phyloP scores from a whole-genome alignment of 257 asterid genomes.

The Ligustrum vulgare region DNA sequence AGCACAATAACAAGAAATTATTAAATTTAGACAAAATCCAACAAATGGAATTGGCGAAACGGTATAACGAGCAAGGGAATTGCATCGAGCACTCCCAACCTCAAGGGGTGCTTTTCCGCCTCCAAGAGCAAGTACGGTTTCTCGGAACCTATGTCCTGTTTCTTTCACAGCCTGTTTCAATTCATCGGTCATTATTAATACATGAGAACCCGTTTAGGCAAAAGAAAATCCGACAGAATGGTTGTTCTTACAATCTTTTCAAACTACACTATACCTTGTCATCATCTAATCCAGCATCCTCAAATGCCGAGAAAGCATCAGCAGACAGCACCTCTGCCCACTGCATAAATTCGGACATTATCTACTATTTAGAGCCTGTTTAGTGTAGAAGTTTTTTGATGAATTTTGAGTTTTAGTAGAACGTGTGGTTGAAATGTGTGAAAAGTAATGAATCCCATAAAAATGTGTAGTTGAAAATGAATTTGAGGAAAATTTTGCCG shows the following conservation, averaged over 20 bases:
- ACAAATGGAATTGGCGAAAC: neutral
- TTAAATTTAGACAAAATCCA: neutral
- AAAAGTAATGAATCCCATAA: too few species aligned
- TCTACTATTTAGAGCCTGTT: slow-evolving; percentile 1
- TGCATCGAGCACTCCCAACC: slow-evolving; percentile 44
- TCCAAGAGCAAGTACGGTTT: slow-evolving; percentile 96
- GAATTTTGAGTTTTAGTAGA: too few species aligned
- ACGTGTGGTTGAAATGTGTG: too few species aligned
- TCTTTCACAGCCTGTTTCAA: slow-evolving; percentile 83
- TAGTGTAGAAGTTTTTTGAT: too few species aligned
- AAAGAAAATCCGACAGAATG: neutral
- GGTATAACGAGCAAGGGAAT: neutral
- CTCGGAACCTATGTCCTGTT: slow-evolving; percentile 86
- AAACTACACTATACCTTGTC: slow-evolving; percentile 52
- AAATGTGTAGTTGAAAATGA: too few species aligned
- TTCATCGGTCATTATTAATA: slow-evolving; percentile 2
- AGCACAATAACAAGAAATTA: slow-evolving; percentile 11
- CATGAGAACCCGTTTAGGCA: neutral
- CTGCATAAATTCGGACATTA: slow-evolving; percentile 48
- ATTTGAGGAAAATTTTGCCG: too few species aligned
- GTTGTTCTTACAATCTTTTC: neutral
- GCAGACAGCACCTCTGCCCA: slow-evolving; percentile 99
- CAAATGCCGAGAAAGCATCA: slow-evolving; percentile 99
- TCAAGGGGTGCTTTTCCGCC: slow-evolving; percentile 95
- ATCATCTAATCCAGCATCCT: slow-evolving; percentile 81